phyloP scores from a whole-genome alignment of 1,284 basidiomycete genomes.

The Moesziomyces globuligerus region DNA sequence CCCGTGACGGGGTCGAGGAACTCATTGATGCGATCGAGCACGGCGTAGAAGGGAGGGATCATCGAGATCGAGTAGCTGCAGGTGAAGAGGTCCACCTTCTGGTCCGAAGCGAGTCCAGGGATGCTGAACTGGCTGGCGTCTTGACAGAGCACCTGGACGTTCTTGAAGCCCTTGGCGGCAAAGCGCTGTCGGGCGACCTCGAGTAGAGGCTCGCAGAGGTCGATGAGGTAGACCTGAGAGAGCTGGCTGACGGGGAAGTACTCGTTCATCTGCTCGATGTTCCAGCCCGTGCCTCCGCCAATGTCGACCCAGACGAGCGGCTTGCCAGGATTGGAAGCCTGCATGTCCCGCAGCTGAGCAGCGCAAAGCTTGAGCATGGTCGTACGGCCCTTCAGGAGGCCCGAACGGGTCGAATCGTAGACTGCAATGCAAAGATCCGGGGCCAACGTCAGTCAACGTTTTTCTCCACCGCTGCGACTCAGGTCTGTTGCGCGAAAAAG shows the following conservation, averaged over 20 bases:
- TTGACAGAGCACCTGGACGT: constrained; percentile 79
- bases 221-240: constrained; percentile 76
- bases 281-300: constrained; percentile 83
- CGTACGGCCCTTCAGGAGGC: constrained; percentile 63
- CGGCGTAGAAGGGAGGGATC: constrained; percentile 77
- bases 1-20: constrained; percentile 77
- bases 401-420: constrained; percentile 64
- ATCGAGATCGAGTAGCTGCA: constrained; percentile 67
- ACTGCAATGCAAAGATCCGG: constrained; percentile 28
- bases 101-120: constrained; percentile 68
- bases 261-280: constrained; percentile 83
- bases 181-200: constrained; percentile 79
- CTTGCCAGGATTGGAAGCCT: constrained; percentile 69
- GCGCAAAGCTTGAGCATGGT: constrained; percentile 73
- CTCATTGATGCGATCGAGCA: constrained; percentile 78
- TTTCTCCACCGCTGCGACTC: background rate
- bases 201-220: constrained; percentile 80
- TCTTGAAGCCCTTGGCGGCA: constrained; percentile 77
- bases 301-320: constrained; percentile 82
- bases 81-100: constrained; percentile 66
- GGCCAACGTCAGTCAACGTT: background rate
- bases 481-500: too few relatives aligned
- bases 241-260: constrained; percentile 71
- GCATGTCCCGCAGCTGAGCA: constrained; percentile 73
- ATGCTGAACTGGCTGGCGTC: constrained; percentile 79